phyloP scores from a whole-genome alignment of 2,329 filamentous ascomycete genomes.

The Nothophaeocryptopus gaeumannii region DNA sequence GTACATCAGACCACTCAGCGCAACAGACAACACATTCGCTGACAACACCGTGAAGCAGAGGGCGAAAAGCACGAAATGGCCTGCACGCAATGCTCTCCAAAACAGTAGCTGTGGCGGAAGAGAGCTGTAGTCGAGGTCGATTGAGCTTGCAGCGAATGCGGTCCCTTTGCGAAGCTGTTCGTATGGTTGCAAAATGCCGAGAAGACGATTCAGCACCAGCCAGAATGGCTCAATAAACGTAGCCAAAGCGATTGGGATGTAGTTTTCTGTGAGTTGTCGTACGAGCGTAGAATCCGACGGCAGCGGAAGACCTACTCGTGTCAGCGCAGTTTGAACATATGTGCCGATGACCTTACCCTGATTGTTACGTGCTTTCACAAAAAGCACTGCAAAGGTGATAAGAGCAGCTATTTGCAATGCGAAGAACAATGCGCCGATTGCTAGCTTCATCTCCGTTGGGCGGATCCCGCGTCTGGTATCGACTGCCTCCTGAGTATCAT shows the following conservation, averaged over 20 bases:
- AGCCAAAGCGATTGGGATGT: conserved; percentile 54
- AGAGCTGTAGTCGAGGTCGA: conserved; percentile 52
- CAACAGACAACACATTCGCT: conserved; percentile 54
- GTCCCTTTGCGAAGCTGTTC: conserved; percentile 47
- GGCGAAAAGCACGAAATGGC: conserved; percentile 49
- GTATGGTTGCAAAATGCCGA: conserved; percentile 57
- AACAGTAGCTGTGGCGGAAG: conserved; percentile 55
- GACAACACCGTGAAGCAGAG: conserved; percentile 48
- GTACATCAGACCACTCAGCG: conserved; percentile 52
- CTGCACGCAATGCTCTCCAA: conserved; percentile 44
- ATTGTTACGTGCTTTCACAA: no score
- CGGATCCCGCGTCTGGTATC: conserved; percentile 9
- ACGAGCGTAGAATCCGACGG: conserved; percentile 39
- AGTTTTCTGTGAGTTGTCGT: conserved; percentile 46
- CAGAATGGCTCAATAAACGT: conserved; percentile 59
- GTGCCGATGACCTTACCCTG: no score
- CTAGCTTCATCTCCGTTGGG: conserved; percentile 16
- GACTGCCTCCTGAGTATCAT: not conserved
- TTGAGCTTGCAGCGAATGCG: conserved; percentile 27
- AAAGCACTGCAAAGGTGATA: conserved; percentile 13
- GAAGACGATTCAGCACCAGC: conserved; percentile 52
- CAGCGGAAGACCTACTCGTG: conserved; percentile 35
- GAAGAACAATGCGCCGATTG: conserved; percentile 15
- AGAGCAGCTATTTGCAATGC: conserved; percentile 11
- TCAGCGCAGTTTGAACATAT: not conserved